Evolutionary conservation across 148 eudicot genomes (phyloP), one percentile per base, ranked within the genome.

Genomic region (Chenopodium quinoa): DNA sequence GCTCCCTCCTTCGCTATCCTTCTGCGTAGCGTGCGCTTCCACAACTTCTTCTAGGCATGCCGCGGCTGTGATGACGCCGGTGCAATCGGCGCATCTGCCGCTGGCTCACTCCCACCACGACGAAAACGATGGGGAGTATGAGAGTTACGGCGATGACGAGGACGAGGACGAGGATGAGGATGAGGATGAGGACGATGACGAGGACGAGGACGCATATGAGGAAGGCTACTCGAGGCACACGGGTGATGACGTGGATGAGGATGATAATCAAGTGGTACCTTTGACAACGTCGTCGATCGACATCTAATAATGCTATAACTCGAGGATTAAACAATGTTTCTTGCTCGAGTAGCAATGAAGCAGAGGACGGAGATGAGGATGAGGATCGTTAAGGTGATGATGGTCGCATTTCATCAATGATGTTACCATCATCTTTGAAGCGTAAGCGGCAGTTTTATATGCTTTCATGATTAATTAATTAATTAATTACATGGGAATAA

Each of bases 191-290:
- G 52, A 56, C 1, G 60, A 60, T 14, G 40, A 60, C 0, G 40
- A 27, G 27, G 27, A 27, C 27, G 27, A 27, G 27, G 27, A 27
- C 27, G 25, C 25, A 23, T 23, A 23, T 32, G 44, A 40, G 44
- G 44, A 40, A 40, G 44, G 44, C 5, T 40, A 40, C 1, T 40
- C 44, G 44, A 40, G 44, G 44, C 5, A 40, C 44, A 40, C 44
- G 10, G 52, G 40, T 2, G 60, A 60, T 29, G 40, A 60, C 1
- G 27, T 31, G 7, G 52, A 32, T 8, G 79, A 74, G 8, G 89
- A 78, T 0, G 90, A 88, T 50, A 84, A 82, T 77, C 90, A 88
- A 48, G 87, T 88, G 20, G 90, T 88, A 34, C 90, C 90, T 0
- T 77, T 82, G 76, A 69, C 81, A 14, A 52, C 56, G 16, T 56